A percentile compares a stretch with the other conserved stretches of the same genome.
Conservation (phyloP, 2,329 filamentous ascomycete genomes). For the Pseudocercospora musae region DNA sequence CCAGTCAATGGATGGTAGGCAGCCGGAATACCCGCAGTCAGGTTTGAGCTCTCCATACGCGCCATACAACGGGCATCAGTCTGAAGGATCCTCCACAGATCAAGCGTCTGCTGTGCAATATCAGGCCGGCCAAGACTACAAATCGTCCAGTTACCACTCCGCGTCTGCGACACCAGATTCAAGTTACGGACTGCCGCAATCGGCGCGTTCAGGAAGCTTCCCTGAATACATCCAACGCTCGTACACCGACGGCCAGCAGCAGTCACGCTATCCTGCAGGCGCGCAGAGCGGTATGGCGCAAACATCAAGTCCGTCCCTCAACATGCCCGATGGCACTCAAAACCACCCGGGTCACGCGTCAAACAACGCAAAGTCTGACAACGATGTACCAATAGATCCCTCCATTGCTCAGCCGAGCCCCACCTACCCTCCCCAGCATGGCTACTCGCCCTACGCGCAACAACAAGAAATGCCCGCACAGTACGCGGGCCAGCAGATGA, state of each 20-base stretch:
- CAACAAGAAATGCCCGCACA: slow-evolving; percentile 79
- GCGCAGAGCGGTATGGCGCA: slow-evolving; percentile 88
- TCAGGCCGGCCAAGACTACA: slow-evolving; percentile 75
- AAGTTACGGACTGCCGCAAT: slow-evolving; percentile 75
- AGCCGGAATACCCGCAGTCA: slow-evolving; percentile 52
- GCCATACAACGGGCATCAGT: slow-evolving; percentile 59
- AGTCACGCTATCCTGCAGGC: slow-evolving; percentile 70
- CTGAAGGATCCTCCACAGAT: slow-evolving; percentile 85
- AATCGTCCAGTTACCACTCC: slow-evolving; percentile 67
- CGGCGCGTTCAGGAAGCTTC: slow-evolving; percentile 77
- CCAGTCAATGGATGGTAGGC: slow-evolving; percentile 55
- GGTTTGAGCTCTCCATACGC: slow-evolving; percentile 54
- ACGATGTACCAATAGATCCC: slow-evolving; percentile 97
- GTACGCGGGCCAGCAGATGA: slow-evolving; percentile 62
- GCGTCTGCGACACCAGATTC: slow-evolving; percentile 75
- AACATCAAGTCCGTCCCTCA: slow-evolving; percentile 96
- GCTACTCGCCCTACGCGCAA: slow-evolving; percentile 83
- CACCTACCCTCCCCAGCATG: slow-evolving; percentile 74
- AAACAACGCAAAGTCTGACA: slow-evolving; percentile 81
- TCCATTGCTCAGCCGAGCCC: slow-evolving; percentile 92
- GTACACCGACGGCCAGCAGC: slow-evolving; percentile 69
- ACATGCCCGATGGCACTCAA: slow-evolving; percentile 78
- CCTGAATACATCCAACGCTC: slow-evolving; percentile 80
- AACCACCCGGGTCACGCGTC: slow-evolving; percentile 59
- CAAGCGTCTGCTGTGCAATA: slow-evolving; percentile 91